Conservation (phyloP, 371 early-diverging fungal species). For the Synchytrium microbalum region DNA sequence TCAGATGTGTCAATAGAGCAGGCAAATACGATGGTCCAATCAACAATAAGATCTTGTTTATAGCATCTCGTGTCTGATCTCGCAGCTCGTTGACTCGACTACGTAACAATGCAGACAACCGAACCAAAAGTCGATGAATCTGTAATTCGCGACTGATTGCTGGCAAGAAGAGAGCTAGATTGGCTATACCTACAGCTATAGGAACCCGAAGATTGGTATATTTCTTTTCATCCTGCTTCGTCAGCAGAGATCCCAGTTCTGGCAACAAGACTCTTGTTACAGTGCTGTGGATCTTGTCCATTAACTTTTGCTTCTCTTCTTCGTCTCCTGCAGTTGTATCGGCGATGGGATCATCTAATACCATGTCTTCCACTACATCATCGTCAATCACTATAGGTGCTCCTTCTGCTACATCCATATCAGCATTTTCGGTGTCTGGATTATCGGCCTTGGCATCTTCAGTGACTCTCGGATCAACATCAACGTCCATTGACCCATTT, state of each 20-base stretch:
- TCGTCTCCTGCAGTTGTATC: background rate
- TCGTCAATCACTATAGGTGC: slow-evolving; percentile 5
- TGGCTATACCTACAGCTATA: slow-evolving; percentile 75
- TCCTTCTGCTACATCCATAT: slow-evolving; percentile 12
- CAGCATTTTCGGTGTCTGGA: slow-evolving; percentile 18
- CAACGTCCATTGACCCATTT: slow-evolving; percentile 16
- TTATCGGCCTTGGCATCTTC: slow-evolving; percentile 31
- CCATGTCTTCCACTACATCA: background rate
- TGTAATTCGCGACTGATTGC: slow-evolving; percentile 61
- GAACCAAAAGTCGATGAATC: slow-evolving; percentile 76
- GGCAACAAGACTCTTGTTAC: slow-evolving; percentile 70
- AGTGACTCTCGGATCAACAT: background rate
- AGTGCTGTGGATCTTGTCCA: slow-evolving; percentile 50
- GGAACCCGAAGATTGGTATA: slow-evolving; percentile 75
- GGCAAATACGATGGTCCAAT: slow-evolving; percentile 77
- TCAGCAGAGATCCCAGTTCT: slow-evolving; percentile 60
- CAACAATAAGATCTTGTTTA: slow-evolving; percentile 74
- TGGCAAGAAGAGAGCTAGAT: slow-evolving; percentile 72
- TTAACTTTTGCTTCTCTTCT: background rate
- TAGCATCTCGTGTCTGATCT: slow-evolving; percentile 74
- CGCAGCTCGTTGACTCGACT: slow-evolving; percentile 76
- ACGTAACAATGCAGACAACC: slow-evolving; percentile 76
- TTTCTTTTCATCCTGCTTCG: slow-evolving; percentile 58
- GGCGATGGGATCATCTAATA: background rate
- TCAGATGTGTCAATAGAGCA: slow-evolving; percentile 80